These are phyloP conservation scores for Amaranthus hypochondriacus DNA, from an alignment of 148 eudicot genomes.

Conservation along the genomic window DNA sequence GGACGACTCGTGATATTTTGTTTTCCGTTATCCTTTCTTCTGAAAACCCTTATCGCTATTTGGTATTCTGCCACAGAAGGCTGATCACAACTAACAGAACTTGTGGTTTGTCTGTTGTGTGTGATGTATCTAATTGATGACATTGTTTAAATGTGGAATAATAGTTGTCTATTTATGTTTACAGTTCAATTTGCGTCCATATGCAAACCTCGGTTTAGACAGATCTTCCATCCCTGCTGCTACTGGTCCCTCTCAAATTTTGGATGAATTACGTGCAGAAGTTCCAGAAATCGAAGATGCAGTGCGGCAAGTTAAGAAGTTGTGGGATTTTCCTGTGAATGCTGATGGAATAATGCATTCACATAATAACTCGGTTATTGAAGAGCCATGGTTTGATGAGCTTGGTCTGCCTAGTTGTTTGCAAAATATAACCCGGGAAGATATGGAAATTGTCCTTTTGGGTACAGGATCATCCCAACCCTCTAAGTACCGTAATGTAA, in stretches of 20 bases:
- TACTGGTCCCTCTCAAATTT: slow-evolving; percentile 35
- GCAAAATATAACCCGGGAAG: slow-evolving; percentile 75
- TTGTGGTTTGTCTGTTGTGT: slow-evolving; percentile 1
- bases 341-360: slow-evolving; percentile 17
- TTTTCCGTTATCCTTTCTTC: background rate
- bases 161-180: slow-evolving; percentile 6
- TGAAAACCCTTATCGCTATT: background rate
- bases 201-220: slow-evolving; percentile 71
- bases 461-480: slow-evolving; percentile 99
- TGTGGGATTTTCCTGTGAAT: slow-evolving; percentile 33
- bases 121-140: background rate
- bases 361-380: slow-evolving; percentile 27
- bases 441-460: slow-evolving; percentile 87
- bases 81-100: background rate
- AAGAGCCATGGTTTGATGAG: slow-evolving; percentile 77
- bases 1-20: background rate
- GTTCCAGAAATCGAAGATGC: slow-evolving; percentile 74
- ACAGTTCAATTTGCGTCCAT: slow-evolving; percentile 88
- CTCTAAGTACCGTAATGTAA: slow-evolving; percentile 94
- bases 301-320: slow-evolving; percentile 47
- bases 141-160: background rate
- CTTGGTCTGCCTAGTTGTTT: slow-evolving; percentile 63
- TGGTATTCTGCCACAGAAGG: background rate
- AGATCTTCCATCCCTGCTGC: slow-evolving; percentile 50
- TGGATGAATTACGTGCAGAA: slow-evolving; percentile 59